Evolutionary conservation across 768 basidiomycete genomes (phyloP).

Genomic region (Boletus sensibilis): DNA sequence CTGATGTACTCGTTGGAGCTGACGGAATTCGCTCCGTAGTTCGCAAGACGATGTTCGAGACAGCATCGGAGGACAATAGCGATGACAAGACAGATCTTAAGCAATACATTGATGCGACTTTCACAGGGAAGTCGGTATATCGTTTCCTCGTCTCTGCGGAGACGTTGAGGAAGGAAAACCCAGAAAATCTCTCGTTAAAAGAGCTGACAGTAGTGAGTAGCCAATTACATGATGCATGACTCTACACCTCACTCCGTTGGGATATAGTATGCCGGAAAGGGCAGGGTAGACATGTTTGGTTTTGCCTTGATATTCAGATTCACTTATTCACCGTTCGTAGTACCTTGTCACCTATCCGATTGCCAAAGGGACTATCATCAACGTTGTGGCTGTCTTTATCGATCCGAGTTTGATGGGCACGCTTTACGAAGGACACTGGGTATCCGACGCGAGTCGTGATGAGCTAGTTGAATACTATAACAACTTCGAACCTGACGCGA

Average conservation of each 20-base stretch:
- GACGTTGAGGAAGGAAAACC: constrained; percentile 25
- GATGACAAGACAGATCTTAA: not conserved
- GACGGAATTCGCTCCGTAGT: constrained; percentile 41
- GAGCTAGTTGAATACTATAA: constrained; percentile 34
- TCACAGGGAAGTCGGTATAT: constrained; percentile 43
- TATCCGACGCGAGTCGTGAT: constrained; percentile 29
- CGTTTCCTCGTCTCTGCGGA: constrained; percentile 38
- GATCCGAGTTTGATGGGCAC: constrained; percentile 32
- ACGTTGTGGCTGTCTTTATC: constrained; percentile 33
- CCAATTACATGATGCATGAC: not conserved
- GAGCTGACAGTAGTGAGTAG: constrained; percentile 22
- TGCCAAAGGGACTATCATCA: constrained; percentile 36
- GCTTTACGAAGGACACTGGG: constrained; percentile 33
- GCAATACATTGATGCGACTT: constrained; percentile 31
- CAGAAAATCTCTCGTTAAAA: constrained; percentile 23
- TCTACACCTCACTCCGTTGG: constrained; percentile 7
- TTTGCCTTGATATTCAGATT: not conserved
- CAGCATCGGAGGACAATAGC: constrained; percentile 1
- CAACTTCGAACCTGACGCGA: constrained; percentile 39
- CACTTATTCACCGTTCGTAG: constrained; percentile 24
- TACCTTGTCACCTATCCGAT: constrained; percentile 42
- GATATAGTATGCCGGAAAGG: constrained; percentile 14
- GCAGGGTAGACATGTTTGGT: not conserved
- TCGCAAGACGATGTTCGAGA: constrained; percentile 25
- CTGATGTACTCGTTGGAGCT: constrained; percentile 46